Evolutionary conservation across 2,329 filamentous ascomycete species (phyloP), one percentile per base, ranked within the genome.

Genomic region (Lachnellula cervina): DNA sequence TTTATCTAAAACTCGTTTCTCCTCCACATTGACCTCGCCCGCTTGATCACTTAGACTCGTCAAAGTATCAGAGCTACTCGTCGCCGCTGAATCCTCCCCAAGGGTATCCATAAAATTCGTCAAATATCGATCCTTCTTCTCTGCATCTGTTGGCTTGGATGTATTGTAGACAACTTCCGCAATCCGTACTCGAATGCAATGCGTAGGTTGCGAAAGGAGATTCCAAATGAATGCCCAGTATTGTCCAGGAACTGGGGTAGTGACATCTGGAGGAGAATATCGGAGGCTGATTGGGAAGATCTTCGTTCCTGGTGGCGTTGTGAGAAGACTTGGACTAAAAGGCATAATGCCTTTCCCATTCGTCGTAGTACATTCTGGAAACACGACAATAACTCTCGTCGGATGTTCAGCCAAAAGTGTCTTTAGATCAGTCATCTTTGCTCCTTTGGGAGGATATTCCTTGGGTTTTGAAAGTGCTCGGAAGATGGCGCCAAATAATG

Each of bases 311-410:
- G 82, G 70, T 0, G 86, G 83, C 0, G 83, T 82, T 16, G 84
- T 80, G 2, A 94, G 76, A 1, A 99, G 78, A 50, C 85, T 87
- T 0, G 88, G 90, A 58, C 88, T 90, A 54, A 96, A 83, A 1
- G 90, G 89, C 13, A 99, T 74, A 59, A 97, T 92, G 4, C 88
- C 94, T 63, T 89, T 87, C 59, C 93, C 93, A 69, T 99, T 99
- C 45, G 90, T 96, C 0, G 94, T 96, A 4, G 88, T 94, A 72
- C 88, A 93, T 74, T 99, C 94, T 13, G 94, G 93, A 70, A 97
- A 97, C 1, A 96, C 84, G 59, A 87, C 90, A 59, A 97, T 82
- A 57, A 90, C 82, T 46, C 90, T 84, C 55, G 82, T 79, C 0
- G 90, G 90, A 69, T 95, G 82, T 56, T 80, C 76, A 34, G 77